phyloP scores from a whole-genome alignment of 2,329 filamentous ascomycete species.

The Fonsecaea monophora region DNA sequence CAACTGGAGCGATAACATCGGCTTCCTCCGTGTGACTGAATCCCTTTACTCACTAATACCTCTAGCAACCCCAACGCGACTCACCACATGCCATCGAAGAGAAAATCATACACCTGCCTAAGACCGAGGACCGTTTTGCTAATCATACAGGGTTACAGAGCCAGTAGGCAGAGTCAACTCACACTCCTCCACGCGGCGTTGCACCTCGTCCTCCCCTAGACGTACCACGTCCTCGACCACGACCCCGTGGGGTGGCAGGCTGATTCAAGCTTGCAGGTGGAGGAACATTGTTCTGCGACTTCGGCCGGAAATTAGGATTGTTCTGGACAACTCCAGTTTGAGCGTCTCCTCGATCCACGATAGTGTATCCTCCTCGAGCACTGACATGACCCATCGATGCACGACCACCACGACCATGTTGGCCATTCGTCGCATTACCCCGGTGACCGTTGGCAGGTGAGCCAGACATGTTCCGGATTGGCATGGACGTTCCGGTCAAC shows the following conservation, averaged over 20 bases:
- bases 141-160: not conserved
- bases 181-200: slow-evolving; percentile 33
- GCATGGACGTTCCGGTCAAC: slow-evolving; percentile 24
- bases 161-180: slow-evolving; percentile 4
- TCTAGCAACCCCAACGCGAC: not conserved
- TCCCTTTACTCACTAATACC: slow-evolving; percentile 29
- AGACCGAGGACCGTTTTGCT: slow-evolving; percentile 2
- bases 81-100: not conserved
- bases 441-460: slow-evolving; percentile 30
- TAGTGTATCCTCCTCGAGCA: slow-evolving; percentile 47
- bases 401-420: slow-evolving; percentile 26
- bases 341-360: slow-evolving; percentile 58
- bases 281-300: slow-evolving; percentile 60
- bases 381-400: slow-evolving; percentile 25
- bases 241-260: slow-evolving; percentile 39
- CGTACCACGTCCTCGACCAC: slow-evolving; percentile 47
- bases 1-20: slow-evolving; percentile 29
- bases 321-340: slow-evolving; percentile 60
- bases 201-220: slow-evolving; percentile 45
- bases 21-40: slow-evolving; percentile 30
- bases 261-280: slow-evolving; percentile 51
- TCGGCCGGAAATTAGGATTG: slow-evolving; percentile 64
- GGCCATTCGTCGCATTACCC: slow-evolving; percentile 19
- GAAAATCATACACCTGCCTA: not conserved
- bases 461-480: slow-evolving; percentile 33